Evolutionary conservation across 2,329 filamentous ascomycete species (phyloP).

Genomic region (Fusarium foetens): DNA sequence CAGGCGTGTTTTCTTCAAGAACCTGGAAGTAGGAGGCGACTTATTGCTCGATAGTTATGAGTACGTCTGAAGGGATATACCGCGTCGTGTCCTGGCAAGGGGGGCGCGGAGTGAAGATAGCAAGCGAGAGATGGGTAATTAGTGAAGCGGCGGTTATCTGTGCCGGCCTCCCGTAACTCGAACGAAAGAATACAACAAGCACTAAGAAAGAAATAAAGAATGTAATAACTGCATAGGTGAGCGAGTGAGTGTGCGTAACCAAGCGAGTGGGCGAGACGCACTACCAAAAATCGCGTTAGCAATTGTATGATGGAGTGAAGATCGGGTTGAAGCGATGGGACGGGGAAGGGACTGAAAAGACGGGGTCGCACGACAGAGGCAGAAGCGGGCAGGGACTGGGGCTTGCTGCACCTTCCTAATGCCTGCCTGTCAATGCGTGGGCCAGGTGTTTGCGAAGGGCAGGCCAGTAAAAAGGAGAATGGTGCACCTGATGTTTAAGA

Average conservation of each 20-base stretch:
- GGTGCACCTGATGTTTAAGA: constrained; percentile 24
- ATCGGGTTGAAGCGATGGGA: constrained; percentile 32
- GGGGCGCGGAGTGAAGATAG: constrained; percentile 16
- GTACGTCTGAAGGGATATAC: constrained; percentile 23
- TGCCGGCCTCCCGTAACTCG: not conserved
- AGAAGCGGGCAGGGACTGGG: constrained; percentile 29
- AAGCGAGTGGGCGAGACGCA: constrained; percentile 41
- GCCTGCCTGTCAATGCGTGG: constrained; percentile 34
- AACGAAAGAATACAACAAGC: constrained; percentile 18
- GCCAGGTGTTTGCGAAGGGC: constrained; percentile 31
- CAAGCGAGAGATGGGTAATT: constrained; percentile 34
- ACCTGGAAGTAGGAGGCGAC: not conserved
- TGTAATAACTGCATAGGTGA: constrained; percentile 20
- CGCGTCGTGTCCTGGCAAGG: constrained; percentile 34
- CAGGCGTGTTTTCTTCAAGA: not conserved
- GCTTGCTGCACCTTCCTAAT: constrained; percentile 35
- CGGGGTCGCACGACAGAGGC: constrained; percentile 36
- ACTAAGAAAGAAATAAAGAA: constrained; percentile 32
- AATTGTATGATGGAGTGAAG: constrained; percentile 36
- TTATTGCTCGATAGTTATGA: not conserved
- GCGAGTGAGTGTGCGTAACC: constrained; percentile 36
- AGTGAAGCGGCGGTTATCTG: constrained; percentile 9
- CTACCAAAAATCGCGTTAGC: constrained; percentile 38
- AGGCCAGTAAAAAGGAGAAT: constrained; percentile 31
- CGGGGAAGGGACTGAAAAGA: constrained; percentile 29